Evolutionary conservation across 345 rosid species (phyloP).

Genomic region (Sonneratia alba): DNA sequence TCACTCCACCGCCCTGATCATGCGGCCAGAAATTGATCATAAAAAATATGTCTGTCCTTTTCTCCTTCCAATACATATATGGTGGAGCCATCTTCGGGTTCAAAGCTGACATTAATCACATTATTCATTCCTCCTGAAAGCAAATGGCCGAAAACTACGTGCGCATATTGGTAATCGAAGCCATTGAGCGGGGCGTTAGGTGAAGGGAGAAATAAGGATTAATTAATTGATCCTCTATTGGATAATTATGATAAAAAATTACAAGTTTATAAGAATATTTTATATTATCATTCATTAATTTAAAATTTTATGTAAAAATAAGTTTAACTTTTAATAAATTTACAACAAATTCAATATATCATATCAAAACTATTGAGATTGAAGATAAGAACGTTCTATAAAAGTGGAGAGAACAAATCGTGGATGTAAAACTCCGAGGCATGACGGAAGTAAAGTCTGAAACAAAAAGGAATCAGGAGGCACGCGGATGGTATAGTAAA

Average conservation of each 20-base stretch:
- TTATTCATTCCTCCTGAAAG: not conserved
- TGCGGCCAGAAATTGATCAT: not conserved
- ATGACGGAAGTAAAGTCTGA: not conserved
- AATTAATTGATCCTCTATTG: not conserved
- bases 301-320: too few relatives aligned
- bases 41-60: conserved; percentile 24
- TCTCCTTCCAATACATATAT: conserved; percentile 26
- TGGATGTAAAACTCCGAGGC: not conserved
- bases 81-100: conserved; percentile 6
- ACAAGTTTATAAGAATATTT: too few relatives aligned
- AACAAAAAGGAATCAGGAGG: too few relatives aligned
- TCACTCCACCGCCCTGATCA: not conserved
- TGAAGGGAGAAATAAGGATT: conserved; percentile 1
- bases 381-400: not conserved
- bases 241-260: too few relatives aligned
- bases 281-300: too few relatives aligned
- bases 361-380: too few relatives aligned
- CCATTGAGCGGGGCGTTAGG: conserved; percentile 7
- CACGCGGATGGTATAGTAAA: too few relatives aligned
- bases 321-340: too few relatives aligned
- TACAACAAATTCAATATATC: too few relatives aligned
- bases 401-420: not conserved
- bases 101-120: conserved; percentile 3
- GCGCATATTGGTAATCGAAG: not conserved
- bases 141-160: not conserved